Evolutionary conservation across 805 yeast genomes (phyloP).

Genomic region (Teunomyces panamensis): DNA sequence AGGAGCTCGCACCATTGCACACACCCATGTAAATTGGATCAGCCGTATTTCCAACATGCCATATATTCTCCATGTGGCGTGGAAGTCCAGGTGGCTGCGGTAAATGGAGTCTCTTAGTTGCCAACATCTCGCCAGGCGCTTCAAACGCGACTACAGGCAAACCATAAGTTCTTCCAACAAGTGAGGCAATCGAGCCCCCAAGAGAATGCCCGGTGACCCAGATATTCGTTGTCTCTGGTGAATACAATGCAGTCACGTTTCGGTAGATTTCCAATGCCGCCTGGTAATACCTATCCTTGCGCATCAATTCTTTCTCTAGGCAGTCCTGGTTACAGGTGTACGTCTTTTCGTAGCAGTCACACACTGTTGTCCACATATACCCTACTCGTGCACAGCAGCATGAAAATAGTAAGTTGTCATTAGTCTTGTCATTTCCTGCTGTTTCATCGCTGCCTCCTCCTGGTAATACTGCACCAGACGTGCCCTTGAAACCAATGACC

Average conservation of each 20-base stretch:
- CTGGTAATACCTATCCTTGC: slow-evolving; percentile 78
- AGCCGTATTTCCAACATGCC: slow-evolving; percentile 96
- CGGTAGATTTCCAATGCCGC: slow-evolving; percentile 75
- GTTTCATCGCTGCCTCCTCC: slow-evolving; percentile 61
- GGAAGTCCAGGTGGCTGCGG: slow-evolving; percentile 94
- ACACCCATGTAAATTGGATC: slow-evolving; percentile 97
- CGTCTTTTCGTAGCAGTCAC: slow-evolving; percentile 84
- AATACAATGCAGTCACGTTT: slow-evolving; percentile 65
- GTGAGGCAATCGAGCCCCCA: slow-evolving; percentile 82
- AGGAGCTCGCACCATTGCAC: slow-evolving; percentile 87
- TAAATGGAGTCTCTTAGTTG: slow-evolving; percentile 78
- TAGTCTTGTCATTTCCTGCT: slow-evolving; percentile 71
- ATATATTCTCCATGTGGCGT: slow-evolving; percentile 70
- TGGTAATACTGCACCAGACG: slow-evolving; percentile 71
- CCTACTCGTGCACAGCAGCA: slow-evolving; percentile 96
- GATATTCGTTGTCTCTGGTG: slow-evolving; percentile 56
- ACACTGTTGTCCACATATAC: slow-evolving; percentile 90
- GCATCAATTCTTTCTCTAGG: slow-evolving; percentile 68
- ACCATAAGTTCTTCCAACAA: slow-evolving; percentile 87
- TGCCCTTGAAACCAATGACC: slow-evolving; percentile 84
- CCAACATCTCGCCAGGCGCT: slow-evolving; percentile 88
- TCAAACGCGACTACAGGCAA: slow-evolving; percentile 87
- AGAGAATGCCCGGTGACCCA: slow-evolving; percentile 96
- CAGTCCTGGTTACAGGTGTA: slow-evolving; percentile 89
- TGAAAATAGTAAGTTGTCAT: slow-evolving; percentile 85